These are phyloP conservation scores for Leccinum cinnamomeum DNA, from an alignment of 1,284 basidiomycete species.

Conservation along the genomic window DNA sequence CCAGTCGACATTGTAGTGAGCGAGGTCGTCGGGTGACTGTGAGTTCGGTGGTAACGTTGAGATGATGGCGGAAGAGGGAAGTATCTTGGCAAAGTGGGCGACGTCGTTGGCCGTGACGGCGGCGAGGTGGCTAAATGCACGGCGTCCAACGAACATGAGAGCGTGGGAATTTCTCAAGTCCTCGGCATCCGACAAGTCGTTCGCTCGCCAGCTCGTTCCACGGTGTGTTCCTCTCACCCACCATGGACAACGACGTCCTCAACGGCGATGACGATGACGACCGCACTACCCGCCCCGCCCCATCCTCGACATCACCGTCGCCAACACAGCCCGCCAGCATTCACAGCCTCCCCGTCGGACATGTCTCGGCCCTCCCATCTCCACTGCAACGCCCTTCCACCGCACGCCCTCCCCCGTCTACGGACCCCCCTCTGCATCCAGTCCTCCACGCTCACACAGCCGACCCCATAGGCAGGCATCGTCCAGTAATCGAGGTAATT, in stretches of 20 bases:
- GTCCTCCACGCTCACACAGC: slow-evolving; percentile 23
- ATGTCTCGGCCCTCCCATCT: slow-evolving; percentile 41
- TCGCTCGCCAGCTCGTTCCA: not conserved
- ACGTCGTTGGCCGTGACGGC: slow-evolving; percentile 57
- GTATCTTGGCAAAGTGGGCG: slow-evolving; percentile 60
- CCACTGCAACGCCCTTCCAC: slow-evolving; percentile 28
- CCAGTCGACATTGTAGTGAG: slow-evolving; percentile 91
- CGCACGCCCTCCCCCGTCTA: slow-evolving; percentile 27
- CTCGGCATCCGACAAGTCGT: not conserved
- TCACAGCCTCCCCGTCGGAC: slow-evolving; percentile 57
- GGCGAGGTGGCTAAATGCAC: slow-evolving; percentile 32
- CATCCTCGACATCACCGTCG: not conserved
- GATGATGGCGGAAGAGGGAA: slow-evolving; percentile 59
- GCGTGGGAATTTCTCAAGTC: not conserved
- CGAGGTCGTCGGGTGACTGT: slow-evolving; percentile 64
- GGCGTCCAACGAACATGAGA: not conserved
- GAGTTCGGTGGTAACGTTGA: slow-evolving; percentile 59
- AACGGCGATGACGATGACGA: slow-evolving; percentile 16
- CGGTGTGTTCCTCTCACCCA: not conserved
- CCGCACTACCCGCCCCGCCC: slow-evolving; percentile 8
- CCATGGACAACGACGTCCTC: not conserved
- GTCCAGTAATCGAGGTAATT: slow-evolving; percentile 50
- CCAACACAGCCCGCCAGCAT: slow-evolving; percentile 41
- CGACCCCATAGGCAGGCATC: slow-evolving; percentile 40
- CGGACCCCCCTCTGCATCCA: slow-evolving; percentile 26